Evolutionary conservation across 768 basidiomycete species (phyloP), one percentile per base, ranked within the genome.

Genomic region (Trametes sanguinea): DNA sequence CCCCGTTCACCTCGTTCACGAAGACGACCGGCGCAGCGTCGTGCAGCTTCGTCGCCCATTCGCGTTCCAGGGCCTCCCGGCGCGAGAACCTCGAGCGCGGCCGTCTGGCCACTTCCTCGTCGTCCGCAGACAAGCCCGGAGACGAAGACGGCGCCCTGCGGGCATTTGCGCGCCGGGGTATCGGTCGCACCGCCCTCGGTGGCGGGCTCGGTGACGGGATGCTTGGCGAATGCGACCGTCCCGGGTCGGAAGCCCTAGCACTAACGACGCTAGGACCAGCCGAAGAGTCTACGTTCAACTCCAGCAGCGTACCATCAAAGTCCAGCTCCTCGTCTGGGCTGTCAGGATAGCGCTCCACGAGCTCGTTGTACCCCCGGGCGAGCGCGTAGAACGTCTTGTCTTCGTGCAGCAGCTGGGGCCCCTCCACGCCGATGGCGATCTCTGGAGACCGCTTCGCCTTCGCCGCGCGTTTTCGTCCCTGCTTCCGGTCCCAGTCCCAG

Each of bases 401-500:
- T 1, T 74, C 76, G 58, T 81, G 79, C 60, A 75, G 72, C 58
- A 83, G 73, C 45, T 65, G 54, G 30, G 46, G 53, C 5, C 80
- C 74, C 55, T 83, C 77, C 5, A 75, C 69, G 3, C 69, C 57
- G 13, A 82, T 67, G 0, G 74, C 71, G 58, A 85, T 77, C 47
- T 77, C 77, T 9, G 75, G 64, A 5, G 75, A 73, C 14, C 66
- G 63, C 2, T 63, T 57, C 1, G 78, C 79, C 4, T 75, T 54
- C 9, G 59, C 42, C 0, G 30, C 54, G 8, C 81, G 75, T 22
- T 66, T 64, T n/a, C 64, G 64, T 37, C 67, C 65, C 56, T 81
- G 78, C 8, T 43, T 54, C 14, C 52, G 57, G 9, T 75, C 71
- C 80, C 81, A 84, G 27, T 30, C n/a, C 14, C 35, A 62, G 57